Percentiles rank a stretch among this genome's conserved stretches.
These are phyloP conservation scores for Rhytidhysteron rufulum DNA, from an alignment of 2,329 filamentous ascomycete genomes.

Conservation along the genomic window DNA sequence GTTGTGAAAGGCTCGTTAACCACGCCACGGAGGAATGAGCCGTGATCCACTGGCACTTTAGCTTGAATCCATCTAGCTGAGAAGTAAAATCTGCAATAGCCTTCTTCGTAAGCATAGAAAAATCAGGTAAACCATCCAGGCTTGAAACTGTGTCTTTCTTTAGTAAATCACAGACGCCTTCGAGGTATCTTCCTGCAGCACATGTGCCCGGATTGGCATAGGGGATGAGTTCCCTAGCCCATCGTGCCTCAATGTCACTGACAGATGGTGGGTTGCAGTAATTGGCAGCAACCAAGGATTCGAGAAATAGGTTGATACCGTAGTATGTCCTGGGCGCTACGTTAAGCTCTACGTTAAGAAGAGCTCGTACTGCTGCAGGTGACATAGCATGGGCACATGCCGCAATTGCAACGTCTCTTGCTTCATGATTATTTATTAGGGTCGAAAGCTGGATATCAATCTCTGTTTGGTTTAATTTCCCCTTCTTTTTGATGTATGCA, in stretches of 20 bases:
- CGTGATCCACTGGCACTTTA: conserved; percentile 19
- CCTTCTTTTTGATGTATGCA: conserved; percentile 27
- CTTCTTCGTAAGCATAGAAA: conserved; percentile 15
- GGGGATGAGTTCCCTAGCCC: conserved; percentile 21
- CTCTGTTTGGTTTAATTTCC: conserved; percentile 21
- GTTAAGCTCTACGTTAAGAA: conserved; percentile 20
- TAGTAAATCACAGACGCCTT: conserved; percentile 18
- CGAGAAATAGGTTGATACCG: conserved; percentile 24
- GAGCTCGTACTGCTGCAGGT: conserved; percentile 15
- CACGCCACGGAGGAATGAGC: conserved; percentile 19
- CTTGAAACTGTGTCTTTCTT: conserved; percentile 10
- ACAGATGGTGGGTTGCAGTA: conserved; percentile 17
- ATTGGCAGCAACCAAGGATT: conserved; percentile 27
- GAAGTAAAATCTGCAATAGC: conserved; percentile 18
- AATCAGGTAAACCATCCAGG: conserved; percentile 19
- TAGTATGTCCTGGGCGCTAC: conserved; percentile 24
- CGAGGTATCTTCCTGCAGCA: conserved; percentile 21
- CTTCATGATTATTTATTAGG: conserved; percentile 17
- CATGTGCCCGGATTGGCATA: conserved; percentile 18
- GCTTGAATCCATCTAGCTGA: conserved; percentile 22
- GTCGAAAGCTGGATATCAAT: conserved; percentile 16
- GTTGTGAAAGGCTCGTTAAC: conserved; percentile 14
- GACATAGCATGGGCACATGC: conserved; percentile 27
- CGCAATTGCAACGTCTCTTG: conserved; percentile 25
- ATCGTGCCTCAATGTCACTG: conserved; percentile 22